Evolutionary conservation across 345 rosid species (phyloP).

Genomic region (Citrus australasica): DNA sequence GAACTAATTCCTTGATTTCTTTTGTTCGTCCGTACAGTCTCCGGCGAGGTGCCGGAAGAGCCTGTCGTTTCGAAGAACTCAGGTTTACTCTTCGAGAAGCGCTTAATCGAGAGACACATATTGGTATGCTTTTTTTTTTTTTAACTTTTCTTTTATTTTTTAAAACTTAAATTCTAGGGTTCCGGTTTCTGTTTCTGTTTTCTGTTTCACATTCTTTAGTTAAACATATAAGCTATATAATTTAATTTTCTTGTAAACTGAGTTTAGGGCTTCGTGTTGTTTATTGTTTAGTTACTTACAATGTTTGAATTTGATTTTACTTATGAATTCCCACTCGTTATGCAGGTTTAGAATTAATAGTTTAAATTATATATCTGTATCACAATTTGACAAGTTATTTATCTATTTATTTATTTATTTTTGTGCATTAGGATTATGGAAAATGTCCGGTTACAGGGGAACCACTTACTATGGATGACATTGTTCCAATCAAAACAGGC

Average conservation of each 20-base stretch:
- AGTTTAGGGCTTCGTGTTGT: background rate
- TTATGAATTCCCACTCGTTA: background rate
- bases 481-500: constrained; percentile 67
- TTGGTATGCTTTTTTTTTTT: constrained; percentile 30
- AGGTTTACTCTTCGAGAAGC: constrained; percentile 84
- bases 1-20: constrained; percentile 14
- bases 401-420: background rate
- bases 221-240: background rate
- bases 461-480: constrained; percentile 68
- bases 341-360: background rate
- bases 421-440: constrained; percentile 65
- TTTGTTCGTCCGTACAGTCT: constrained; percentile 41
- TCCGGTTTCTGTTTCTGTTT: constrained; percentile 1
- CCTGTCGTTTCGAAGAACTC: constrained; percentile 81
- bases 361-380: background rate
- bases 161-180: constrained; percentile 29
- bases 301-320: background rate
- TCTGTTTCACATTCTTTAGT: background rate
- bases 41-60: constrained; percentile 93
- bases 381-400: background rate
- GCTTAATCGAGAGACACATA: constrained; percentile 85
- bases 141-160: background rate
- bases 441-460: constrained; percentile 91
- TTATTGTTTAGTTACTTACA: background rate
- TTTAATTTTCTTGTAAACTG: background rate